Evolutionary conservation across 164 flowering plant species (phyloP).

Genomic region (Magnolia kwangsiensis): DNA sequence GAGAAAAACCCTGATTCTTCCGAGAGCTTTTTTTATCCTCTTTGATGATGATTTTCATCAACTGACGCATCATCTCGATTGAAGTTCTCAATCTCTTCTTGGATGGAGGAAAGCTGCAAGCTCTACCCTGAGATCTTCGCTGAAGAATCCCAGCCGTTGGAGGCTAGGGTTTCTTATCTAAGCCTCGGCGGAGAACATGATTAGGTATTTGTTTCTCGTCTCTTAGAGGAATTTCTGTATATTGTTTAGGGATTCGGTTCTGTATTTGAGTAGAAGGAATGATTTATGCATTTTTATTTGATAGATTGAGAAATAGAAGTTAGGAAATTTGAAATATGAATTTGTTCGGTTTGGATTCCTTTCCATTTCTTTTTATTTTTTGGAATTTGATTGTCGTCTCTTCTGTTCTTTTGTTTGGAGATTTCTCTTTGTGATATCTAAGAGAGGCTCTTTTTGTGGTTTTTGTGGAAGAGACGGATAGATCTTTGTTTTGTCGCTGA

Average conservation of each 20-base stretch:
- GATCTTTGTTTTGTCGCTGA: too few species aligned
- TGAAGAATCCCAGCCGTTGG: background rate
- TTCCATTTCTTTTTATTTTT: background rate
- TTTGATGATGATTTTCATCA: background rate
- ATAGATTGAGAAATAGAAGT: background rate
- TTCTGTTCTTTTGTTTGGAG: background rate
- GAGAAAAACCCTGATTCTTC: background rate
- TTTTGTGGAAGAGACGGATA: too few species aligned
- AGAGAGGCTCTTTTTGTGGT: too few species aligned
- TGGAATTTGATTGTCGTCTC: too few species aligned
- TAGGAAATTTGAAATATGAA: background rate
- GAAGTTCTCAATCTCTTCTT: background rate
- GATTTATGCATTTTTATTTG: background rate
- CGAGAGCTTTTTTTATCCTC: background rate
- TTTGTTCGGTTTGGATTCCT: background rate
- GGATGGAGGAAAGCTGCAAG: constrained; percentile 4
- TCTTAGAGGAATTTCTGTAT: background rate
- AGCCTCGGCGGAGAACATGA: background rate
- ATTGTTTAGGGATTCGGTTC: background rate
- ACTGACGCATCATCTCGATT: background rate
- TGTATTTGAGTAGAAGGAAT: background rate
- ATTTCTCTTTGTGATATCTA: too few species aligned
- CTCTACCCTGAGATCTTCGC: background rate
- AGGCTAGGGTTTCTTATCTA: constrained; percentile 2
- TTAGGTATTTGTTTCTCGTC: background rate